A percentile compares a stretch with the other conserved stretches of the same genome.
These are phyloP conservation scores for Trypanosoma vivax DNA, from an alignment of 208 protist species.

Conservation along the genomic window DNA sequence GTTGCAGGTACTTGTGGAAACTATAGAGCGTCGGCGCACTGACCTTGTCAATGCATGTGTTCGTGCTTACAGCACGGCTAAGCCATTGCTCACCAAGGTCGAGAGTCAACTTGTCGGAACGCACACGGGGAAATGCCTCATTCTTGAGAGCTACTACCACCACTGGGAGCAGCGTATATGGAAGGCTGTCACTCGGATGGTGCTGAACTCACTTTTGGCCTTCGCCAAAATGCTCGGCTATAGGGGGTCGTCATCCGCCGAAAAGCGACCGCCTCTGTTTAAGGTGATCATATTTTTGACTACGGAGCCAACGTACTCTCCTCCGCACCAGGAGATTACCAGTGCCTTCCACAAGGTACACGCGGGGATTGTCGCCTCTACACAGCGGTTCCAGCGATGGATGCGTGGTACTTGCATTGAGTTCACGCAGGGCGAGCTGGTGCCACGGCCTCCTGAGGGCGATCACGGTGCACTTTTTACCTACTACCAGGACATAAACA, in stretches of 20 bases:
- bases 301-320: conserved; percentile 89
- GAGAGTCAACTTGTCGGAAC: conserved; percentile 91
- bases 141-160: conserved; percentile 92
- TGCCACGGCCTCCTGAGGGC: conserved; percentile 77
- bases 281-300: conserved; percentile 91
- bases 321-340: conserved; percentile 92
- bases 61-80: conserved; percentile 92
- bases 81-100: conserved; percentile 93
- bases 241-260: conserved; percentile 25
- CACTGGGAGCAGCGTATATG: conserved; percentile 96
- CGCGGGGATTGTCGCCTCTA: conserved; percentile 88
- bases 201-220: conserved; percentile 73
- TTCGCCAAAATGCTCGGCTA: conserved; percentile 90
- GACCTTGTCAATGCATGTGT: conserved; percentile 79
- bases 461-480: conserved; percentile 85
- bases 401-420: conserved; percentile 95
- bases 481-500: conserved; percentile 93
- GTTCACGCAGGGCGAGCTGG: conserved; percentile 88
- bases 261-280: conserved; percentile 82
- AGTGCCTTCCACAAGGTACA: conserved; percentile 90
- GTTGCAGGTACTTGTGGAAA: conserved; percentile 90
- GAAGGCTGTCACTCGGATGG: conserved; percentile 89
- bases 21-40: conserved; percentile 79
- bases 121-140: conserved; percentile 85
- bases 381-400: conserved; percentile 94